phyloP scores from a whole-genome alignment of 352 stramenopile species.

The Phytopythium aichiense region DNA sequence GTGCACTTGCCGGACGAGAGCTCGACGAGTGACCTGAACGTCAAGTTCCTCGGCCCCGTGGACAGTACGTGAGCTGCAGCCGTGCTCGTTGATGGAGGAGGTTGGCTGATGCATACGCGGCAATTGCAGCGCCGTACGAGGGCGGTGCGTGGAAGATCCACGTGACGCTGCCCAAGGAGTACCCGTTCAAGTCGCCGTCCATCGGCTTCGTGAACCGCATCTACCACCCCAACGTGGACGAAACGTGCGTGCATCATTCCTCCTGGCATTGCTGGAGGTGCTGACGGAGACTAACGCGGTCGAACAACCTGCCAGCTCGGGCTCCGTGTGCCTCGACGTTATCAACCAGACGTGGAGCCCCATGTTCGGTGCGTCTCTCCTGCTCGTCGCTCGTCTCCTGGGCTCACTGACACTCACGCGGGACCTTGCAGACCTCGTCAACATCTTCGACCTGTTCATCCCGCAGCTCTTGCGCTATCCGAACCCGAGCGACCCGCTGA shows the following conservation, averaged over 20 bases:
- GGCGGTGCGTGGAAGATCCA: constrained; percentile 92
- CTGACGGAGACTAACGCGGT: neutral
- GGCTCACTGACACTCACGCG: neutral
- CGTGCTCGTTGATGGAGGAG: neutral
- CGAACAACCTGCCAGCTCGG: constrained; percentile 41
- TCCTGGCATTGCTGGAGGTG: neutral
- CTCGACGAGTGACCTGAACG: constrained; percentile 77
- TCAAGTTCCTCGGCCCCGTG: constrained; percentile 84
- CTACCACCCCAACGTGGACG: constrained; percentile 93
- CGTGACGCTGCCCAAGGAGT: constrained; percentile 90
- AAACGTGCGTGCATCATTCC: constrained; percentile 56
- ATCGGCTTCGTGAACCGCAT: constrained; percentile 93
- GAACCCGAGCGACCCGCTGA: constrained; percentile 90
- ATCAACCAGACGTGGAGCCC: constrained; percentile 95
- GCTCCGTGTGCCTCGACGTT: constrained; percentile 91
- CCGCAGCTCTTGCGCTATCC: constrained; percentile 91
- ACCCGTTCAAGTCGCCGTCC: constrained; percentile 92
- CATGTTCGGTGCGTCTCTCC: constrained; percentile 56
- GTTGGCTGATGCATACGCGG: neutral
- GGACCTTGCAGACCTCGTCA: constrained; percentile 75
- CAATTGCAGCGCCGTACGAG: constrained; percentile 82
- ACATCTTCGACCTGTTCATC: constrained; percentile 94
- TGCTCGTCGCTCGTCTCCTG: neutral
- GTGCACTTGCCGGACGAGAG: constrained; percentile 80
- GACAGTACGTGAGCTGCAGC: constrained; percentile 47